A percentile compares a stretch with the other conserved stretches of the same genome.
Conservation (phyloP, 805 yeast species). For the Barnettozyma populi region DNA sequence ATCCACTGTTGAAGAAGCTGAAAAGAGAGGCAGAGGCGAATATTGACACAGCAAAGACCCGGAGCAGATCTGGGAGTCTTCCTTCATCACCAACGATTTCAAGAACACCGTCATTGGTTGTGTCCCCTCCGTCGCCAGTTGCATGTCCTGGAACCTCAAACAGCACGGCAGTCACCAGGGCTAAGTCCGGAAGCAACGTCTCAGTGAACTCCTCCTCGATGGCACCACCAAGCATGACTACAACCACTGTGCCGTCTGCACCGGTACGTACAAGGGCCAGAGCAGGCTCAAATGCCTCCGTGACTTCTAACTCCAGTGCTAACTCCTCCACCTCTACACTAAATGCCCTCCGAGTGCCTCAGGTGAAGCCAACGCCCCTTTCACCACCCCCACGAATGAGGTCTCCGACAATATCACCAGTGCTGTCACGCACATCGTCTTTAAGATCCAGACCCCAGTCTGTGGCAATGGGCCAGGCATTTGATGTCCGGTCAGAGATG, state of each 20-base stretch:
- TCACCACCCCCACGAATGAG: constrained; percentile 3
- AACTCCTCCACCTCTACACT: not conserved
- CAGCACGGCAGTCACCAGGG: not conserved
- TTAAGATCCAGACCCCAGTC: constrained; percentile 21
- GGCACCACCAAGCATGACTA: not conserved
- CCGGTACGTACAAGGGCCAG: constrained; percentile 1
- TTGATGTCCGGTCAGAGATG: constrained; percentile 25
- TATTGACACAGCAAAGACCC: constrained; percentile 11
- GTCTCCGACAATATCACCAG: constrained; percentile 12
- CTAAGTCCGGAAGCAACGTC: not conserved
- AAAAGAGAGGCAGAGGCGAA: constrained; percentile 18
- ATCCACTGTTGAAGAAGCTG: constrained; percentile 8
- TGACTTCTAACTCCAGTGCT: constrained; percentile 4
- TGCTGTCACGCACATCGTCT: constrained; percentile 19
- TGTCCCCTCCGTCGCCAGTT: not conserved
- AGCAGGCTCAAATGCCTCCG: constrained; percentile 3
- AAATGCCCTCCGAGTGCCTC: not conserved
- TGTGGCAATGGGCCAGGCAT: constrained; percentile 20
- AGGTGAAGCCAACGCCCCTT: constrained; percentile 2
- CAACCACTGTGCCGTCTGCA: not conserved
- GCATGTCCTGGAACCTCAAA: not conserved
- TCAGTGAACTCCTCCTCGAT: not conserved
- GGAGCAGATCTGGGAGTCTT: constrained; percentile 10
- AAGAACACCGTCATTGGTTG: constrained; percentile 3
- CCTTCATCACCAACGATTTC: constrained; percentile 9